phyloP scores from a whole-genome alignment of 2,329 filamentous ascomycete genomes.

The Graphilbum fragrans region DNA sequence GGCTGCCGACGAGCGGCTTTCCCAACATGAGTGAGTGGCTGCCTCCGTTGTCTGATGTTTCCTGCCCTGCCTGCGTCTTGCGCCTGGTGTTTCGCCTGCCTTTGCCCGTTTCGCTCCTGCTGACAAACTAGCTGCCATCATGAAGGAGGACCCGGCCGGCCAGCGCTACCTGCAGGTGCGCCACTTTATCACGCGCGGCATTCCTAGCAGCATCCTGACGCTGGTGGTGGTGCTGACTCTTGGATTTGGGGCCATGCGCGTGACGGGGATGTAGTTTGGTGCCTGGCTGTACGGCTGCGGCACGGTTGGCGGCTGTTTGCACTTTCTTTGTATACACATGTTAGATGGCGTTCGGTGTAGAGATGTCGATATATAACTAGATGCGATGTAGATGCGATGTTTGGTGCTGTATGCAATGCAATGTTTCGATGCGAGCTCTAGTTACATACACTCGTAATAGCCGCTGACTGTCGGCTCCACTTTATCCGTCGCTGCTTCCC shows the following conservation, averaged over 20 bases:
- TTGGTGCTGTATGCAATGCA: too few relatives aligned
- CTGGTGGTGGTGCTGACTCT: constrained; percentile 75
- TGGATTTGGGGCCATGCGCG: constrained; percentile 81
- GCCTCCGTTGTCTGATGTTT: constrained; percentile 7
- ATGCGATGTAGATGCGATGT: too few relatives aligned
- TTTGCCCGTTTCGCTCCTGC: background rate
- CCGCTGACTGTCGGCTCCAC: too few relatives aligned
- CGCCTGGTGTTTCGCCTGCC: constrained; percentile 12
- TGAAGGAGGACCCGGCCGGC: constrained; percentile 95
- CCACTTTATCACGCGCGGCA: constrained; percentile 89
- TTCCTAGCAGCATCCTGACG: constrained; percentile 74
- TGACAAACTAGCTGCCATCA: constrained; percentile 64
- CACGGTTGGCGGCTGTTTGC: too few relatives aligned
- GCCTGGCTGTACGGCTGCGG: too few relatives aligned
- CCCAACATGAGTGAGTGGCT: constrained; percentile 92
- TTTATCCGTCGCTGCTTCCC: too few relatives aligned
- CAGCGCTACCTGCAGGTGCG: constrained; percentile 84
- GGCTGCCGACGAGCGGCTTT: constrained; percentile 87
- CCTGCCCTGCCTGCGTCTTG: constrained; percentile 11
- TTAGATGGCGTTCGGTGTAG: too few relatives aligned
- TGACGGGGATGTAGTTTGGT: constrained; percentile 26
- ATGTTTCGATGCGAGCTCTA: too few relatives aligned
- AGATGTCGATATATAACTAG: too few relatives aligned
- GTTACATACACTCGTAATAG: too few relatives aligned
- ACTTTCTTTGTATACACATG: too few relatives aligned